A percentile compares a stretch with the other conserved stretches of the same genome.
phyloP scores from a whole-genome alignment of 495 filamentous ascomycete genomes.

The Penicillium steckii region DNA sequence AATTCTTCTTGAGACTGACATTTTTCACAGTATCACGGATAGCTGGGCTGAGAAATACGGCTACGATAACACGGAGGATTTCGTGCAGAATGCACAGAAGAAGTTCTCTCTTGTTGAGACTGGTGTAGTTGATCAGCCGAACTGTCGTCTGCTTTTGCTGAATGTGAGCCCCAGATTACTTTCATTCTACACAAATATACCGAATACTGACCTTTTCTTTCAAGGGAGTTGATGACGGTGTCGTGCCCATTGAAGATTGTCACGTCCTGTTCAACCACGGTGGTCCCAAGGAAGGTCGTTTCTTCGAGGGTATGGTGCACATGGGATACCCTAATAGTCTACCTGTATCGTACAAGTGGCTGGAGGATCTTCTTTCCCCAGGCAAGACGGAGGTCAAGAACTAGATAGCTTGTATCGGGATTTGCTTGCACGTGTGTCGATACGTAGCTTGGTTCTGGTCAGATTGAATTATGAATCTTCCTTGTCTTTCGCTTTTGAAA shows the following conservation, averaged over 20 bases:
- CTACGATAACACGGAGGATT: conserved; percentile 57
- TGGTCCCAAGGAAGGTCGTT: conserved; percentile 69
- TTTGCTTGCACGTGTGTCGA: not conserved
- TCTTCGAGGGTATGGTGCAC: conserved; percentile 59
- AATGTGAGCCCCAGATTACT: conserved; percentile 51
- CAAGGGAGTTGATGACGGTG: conserved; percentile 64
- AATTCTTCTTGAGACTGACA: not conserved
- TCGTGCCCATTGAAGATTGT: conserved; percentile 79
- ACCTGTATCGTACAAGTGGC: conserved; percentile 35
- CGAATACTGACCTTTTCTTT: conserved; percentile 12
- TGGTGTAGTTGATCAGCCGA: conserved; percentile 62
- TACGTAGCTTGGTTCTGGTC: too few relatives aligned
- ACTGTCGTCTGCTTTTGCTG: conserved; percentile 62
- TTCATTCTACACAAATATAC: not conserved
- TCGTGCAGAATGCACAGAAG: conserved; percentile 57
- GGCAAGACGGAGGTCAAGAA: conserved; percentile 23
- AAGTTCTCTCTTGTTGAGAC: conserved; percentile 74
- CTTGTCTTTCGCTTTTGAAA: too few relatives aligned
- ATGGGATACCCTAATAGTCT: conserved; percentile 62
- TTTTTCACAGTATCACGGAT: conserved; percentile 49
- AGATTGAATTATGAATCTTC: not conserved
- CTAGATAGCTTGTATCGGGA: conserved; percentile 4
- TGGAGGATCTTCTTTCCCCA: conserved; percentile 35
- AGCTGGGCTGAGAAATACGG: conserved; percentile 73
- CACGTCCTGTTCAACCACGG: conserved; percentile 67